Evolutionary conservation across 495 filamentous ascomycete genomes (phyloP), one percentile per base, ranked within the genome.

Genomic region (Mytilinidion resinicola): DNA sequence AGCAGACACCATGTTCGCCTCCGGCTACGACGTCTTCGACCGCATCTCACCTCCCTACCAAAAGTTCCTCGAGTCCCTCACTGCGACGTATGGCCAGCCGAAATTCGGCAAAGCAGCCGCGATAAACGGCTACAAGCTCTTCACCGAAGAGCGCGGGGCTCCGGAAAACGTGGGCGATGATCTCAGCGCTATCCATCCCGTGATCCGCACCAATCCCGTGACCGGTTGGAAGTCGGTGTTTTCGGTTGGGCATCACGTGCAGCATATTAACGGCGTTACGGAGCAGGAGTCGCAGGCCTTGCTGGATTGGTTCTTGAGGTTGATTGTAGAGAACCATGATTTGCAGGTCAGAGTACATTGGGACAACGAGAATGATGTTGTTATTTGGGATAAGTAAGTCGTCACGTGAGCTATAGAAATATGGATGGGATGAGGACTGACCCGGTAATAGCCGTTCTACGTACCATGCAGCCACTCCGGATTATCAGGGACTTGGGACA

Each of bases 181-280:
- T 14, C 72, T 89, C 5, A 76, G 72, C 15, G 82, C 85, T 5
- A 69, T 82, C 15, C 86, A 91, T 69, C 85, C 86, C 0, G 82
- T 89, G 1, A 73, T 90, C 21, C 83, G 88, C 15, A 90, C 87
- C n/a, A 89, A 91, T 68, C 86, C 88, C 0, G 83, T 89, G 0
- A 88, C 86, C 0, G 87, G 87, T 0, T 89, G 87, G 85, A 87
- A 86, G 68, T 78, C 73, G 7, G 73, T 91, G 8, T 89, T 83
- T 60, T 82, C 79, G 1, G 76, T 84, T 14, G 82, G 82, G 39
- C 76, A 73, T 6, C 83, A 86, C 70, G 74, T 81, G 4, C 67
- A 78, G 62, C 68, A 75, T 15, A 84, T 91, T 69, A 79, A 89
- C 67, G 87, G 79, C 9, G 63, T 91, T 35, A 74, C 76, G 0